Evolutionary conservation across 306 rosid species (phyloP), one percentile per base, ranked within the genome.

Genomic region (Pyrus bretschneideri): DNA sequence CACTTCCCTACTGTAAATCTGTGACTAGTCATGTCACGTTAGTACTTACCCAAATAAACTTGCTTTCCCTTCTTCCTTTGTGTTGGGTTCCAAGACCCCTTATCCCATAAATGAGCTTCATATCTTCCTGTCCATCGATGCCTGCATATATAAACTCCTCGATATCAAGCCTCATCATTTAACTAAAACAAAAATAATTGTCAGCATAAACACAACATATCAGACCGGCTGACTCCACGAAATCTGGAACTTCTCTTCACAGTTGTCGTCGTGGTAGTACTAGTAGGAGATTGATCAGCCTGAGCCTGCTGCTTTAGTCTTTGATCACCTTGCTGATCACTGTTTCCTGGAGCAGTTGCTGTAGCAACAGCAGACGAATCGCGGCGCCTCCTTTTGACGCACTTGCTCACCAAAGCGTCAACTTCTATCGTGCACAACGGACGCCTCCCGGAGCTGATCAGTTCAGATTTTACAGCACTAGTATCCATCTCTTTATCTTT

Each of bases 41-140:
- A 75, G 33, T 58, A 68, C 83, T 87, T 67, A 90, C 98, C 98
- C 65, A 93, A 72, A 84, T 93, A 93, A 61, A 93, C 98, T 86
- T 86, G 89, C 73, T 83, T 86, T 64, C 89, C 89, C 72, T 86
- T 86, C 82, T 83, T 86, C 76, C 81, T 78, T 60, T 81, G 87
- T 57, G 85, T 86, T 75, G 89, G 89, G 78, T 86, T 80, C 89
- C 87, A 83, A 60, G 78, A 80, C 77, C 83, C 85, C 59, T 86
- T 86, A 59, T 86, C 87, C 89, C 89, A 86, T 30, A 86, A 78
- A 78, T 83, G 89, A 45, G 89, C 87, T 72, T 83, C 83, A 66
- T 71, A 86, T 49, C 85, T 71, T 33, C 85, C 89, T 1, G 85
- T 86, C 87, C 87, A 81, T 81, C 89, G 52, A 72, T 86, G 83